These are phyloP conservation scores for Fusarium guadeloupense DNA, from an alignment of 2,329 filamentous ascomycete species.

Conservation along the genomic window DNA sequence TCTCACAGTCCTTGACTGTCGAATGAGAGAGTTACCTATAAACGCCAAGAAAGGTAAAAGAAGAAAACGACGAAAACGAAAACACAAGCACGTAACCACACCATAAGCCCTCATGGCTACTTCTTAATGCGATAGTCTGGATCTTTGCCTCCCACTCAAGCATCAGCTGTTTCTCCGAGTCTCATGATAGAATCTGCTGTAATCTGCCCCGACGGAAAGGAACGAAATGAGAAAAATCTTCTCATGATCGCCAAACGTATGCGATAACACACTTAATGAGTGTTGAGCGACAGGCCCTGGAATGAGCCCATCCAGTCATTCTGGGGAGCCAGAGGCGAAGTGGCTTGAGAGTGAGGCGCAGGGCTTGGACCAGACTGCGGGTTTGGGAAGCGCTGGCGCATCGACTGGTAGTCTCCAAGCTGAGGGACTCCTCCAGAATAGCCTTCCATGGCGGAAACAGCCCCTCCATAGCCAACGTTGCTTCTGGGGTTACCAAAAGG, in stretches of 20 bases:
- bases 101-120: slow-evolving; percentile 11
- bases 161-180: slow-evolving; percentile 17
- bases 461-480: slow-evolving; percentile 44
- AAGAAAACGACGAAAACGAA: slow-evolving; percentile 23
- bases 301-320: slow-evolving; percentile 72
- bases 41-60: slow-evolving; percentile 36
- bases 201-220: slow-evolving; percentile 9
- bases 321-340: slow-evolving; percentile 55
- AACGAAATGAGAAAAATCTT: slow-evolving; percentile 11
- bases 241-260: slow-evolving; percentile 11
- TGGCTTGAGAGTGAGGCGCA: slow-evolving; percentile 49
- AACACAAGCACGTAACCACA: slow-evolving; percentile 21
- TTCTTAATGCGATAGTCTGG: slow-evolving; percentile 22
- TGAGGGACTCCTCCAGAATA: slow-evolving; percentile 49
- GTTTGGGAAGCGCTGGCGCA: slow-evolving; percentile 59
- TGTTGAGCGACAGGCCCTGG: slow-evolving; percentile 77
- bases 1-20: slow-evolving; percentile 30
- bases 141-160: slow-evolving; percentile 8
- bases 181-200: background rate
- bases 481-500: slow-evolving; percentile 48
- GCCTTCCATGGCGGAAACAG: slow-evolving; percentile 44
- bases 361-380: slow-evolving; percentile 51
- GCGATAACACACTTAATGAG: slow-evolving; percentile 52
- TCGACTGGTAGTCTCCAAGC: slow-evolving; percentile 55
- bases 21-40: slow-evolving; percentile 19